These are phyloP conservation scores for Paecilomyces sp. DNA, from an alignment of 2,329 filamentous ascomycete species.

Conservation along the genomic window DNA sequence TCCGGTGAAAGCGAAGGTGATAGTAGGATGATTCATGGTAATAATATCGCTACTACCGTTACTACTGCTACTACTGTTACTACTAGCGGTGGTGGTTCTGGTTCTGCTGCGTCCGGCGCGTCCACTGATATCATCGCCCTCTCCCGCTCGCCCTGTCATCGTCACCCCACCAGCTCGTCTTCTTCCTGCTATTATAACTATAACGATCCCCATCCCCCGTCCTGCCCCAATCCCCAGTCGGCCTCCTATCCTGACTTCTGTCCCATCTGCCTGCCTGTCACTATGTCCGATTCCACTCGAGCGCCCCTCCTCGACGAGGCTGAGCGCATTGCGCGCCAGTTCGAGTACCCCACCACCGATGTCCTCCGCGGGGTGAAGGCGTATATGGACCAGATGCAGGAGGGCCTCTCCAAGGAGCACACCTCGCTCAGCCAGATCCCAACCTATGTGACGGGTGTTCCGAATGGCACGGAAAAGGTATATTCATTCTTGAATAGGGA, in stretches of 20 bases:
- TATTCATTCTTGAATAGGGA: constrained; percentile 5
- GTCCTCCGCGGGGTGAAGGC: constrained; percentile 75
- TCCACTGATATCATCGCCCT: not conserved
- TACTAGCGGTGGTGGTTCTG: too few species aligned
- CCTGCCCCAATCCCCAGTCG: not conserved
- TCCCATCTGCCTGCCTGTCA: not conserved
- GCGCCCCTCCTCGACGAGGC: constrained; percentile 57
- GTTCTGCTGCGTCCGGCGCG: not conserved
- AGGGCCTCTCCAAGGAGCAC: constrained; percentile 71
- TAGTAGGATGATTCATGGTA: too few species aligned
- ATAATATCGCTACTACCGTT: too few species aligned
- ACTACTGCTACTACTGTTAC: too few species aligned
- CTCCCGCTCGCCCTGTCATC: not conserved
- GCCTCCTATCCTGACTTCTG: not conserved
- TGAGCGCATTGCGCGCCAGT: constrained; percentile 71
- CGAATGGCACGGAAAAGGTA: constrained; percentile 97
- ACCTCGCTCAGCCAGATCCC: constrained; percentile 91
- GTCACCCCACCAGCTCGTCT: not conserved
- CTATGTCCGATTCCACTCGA: not conserved
- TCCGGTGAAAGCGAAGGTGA: not conserved
- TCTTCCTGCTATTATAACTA: not conserved
- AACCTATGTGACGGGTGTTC: constrained; percentile 90
- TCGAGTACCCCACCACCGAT: constrained; percentile 73
- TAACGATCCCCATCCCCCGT: not conserved
- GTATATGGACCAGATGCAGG: constrained; percentile 80